Percentiles rank a stretch among this genome's conserved stretches.
Evolutionary conservation across 768 basidiomycete genomes (phyloP).

Genomic region (Kondoa subrosea): DNA sequence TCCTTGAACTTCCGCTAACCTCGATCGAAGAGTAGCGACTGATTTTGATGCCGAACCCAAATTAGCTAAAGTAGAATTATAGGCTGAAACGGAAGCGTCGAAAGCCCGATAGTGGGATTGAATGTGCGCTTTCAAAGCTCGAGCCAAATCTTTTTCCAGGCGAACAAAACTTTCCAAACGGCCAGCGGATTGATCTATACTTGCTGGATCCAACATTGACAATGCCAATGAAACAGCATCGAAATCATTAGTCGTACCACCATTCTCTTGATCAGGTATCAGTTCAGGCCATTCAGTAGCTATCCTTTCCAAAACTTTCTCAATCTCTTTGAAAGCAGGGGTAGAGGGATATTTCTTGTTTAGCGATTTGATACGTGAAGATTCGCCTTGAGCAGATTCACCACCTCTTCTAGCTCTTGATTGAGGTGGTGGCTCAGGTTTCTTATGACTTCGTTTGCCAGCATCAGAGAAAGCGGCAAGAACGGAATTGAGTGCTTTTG

Average conservation of each 20-base stretch:
- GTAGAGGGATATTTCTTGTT: constrained; percentile 20
- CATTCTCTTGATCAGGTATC: constrained; percentile 9
- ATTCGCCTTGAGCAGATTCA: constrained; percentile 1
- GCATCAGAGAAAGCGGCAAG: constrained; percentile 6
- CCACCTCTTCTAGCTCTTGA: background rate
- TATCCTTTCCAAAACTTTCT: constrained; percentile 19
- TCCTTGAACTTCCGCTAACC: constrained; percentile 45
- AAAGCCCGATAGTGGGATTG: constrained; percentile 87
- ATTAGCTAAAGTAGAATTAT: constrained; percentile 57
- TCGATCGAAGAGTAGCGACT: constrained; percentile 49
- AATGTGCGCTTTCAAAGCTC: constrained; percentile 68
- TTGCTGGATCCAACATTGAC: constrained; percentile 62
- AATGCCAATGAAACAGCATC: constrained; percentile 87
- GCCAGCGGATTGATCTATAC: constrained; percentile 46
- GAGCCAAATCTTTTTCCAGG: constrained; percentile 60
- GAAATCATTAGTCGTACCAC: constrained; percentile 42
- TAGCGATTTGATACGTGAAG: background rate
- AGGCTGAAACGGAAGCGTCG: constrained; percentile 81
- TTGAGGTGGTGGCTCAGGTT: background rate
- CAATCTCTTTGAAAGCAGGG: constrained; percentile 27
- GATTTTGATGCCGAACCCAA: constrained; percentile 58
- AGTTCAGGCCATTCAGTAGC: constrained; percentile 23
- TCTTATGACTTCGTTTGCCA: background rate
- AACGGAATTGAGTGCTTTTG: constrained; percentile 1
- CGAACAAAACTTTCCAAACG: constrained; percentile 39